Conservation (phyloP, 2,329 filamentous ascomycete genomes). For the Aspergillus pseudoviridinutans region DNA sequence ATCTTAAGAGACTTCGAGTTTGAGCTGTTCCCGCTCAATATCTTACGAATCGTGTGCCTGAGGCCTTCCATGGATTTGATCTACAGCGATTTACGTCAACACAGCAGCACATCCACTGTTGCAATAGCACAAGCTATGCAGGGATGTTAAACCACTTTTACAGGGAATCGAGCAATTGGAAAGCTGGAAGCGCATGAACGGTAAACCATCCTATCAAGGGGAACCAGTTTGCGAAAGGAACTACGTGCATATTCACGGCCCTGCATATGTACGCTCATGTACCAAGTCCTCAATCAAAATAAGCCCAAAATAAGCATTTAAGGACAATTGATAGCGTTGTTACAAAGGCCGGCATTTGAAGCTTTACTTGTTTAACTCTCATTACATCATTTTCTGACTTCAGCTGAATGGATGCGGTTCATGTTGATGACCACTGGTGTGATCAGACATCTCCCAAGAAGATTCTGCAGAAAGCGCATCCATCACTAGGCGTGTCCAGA, state of each 20-base stretch:
- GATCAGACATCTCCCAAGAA: too few relatives aligned
- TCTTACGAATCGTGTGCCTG: neutral
- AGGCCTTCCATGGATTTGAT: neutral
- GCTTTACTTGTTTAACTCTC: neutral
- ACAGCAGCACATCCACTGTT: neutral
- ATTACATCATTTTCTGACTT: neutral
- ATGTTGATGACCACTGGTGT: too few relatives aligned
- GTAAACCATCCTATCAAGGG: neutral
- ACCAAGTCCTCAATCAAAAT: neutral
- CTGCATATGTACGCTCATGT: neutral
- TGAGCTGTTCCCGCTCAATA: neutral
- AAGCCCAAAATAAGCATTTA: neutral
- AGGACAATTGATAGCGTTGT: neutral
- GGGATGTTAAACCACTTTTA: neutral
- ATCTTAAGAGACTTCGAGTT: neutral
- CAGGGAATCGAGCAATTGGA: neutral
- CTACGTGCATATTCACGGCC: neutral
- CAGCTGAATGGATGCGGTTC: neutral
- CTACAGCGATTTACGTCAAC: too few relatives aligned
- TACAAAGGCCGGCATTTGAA: too few relatives aligned
- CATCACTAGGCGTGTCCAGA: too few relatives aligned
- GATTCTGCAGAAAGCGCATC: neutral
- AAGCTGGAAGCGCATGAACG: neutral
- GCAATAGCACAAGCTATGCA: neutral
- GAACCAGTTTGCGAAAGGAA: neutral